Conservation (phyloP, 2,329 filamentous ascomycete genomes). For the Domatiomyces catenatus region DNA sequence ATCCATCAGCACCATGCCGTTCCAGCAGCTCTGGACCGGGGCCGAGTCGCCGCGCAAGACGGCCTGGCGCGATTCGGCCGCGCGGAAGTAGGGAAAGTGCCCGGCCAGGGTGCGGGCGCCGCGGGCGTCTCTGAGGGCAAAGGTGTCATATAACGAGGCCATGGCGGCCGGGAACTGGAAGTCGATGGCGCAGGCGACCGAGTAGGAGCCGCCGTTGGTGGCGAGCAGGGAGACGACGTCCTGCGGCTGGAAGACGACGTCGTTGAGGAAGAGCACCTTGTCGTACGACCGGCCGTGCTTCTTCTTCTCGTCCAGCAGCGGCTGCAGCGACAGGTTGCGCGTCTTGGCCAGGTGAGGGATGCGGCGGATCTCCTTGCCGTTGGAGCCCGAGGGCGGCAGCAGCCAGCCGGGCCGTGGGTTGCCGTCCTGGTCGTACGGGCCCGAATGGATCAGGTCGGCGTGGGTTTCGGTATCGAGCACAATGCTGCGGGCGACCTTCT, state of each 20-base stretch:
- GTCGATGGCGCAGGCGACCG: conserved; percentile 56
- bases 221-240: conserved; percentile 43
- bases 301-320: conserved; percentile 37
- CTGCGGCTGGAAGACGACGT: conserved; percentile 33
- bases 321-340: conserved; percentile 48
- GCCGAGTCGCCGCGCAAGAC: conserved; percentile 40
- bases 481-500: conserved; percentile 39
- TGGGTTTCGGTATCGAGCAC: conserved; percentile 45
- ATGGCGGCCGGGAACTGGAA: conserved; percentile 20
- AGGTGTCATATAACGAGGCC: conserved; percentile 58
- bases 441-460: conserved; percentile 36
- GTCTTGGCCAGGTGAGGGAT: conserved; percentile 54
- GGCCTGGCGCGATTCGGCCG: conserved; percentile 35
- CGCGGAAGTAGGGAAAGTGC: conserved; percentile 51
- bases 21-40: conserved; percentile 51
- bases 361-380: conserved; percentile 42
- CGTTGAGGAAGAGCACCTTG: conserved; percentile 44
- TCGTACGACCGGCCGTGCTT: conserved; percentile 39
- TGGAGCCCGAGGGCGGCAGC: conserved; percentile 19
- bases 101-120: conserved; percentile 49
- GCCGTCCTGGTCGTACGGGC: conserved; percentile 27
- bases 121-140: conserved; percentile 52
- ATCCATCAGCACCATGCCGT: conserved; percentile 39
- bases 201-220: conserved; percentile 44
- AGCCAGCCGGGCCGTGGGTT: conserved; percentile 43